Evolutionary conservation across 1,284 basidiomycete species (phyloP), one percentile per base, ranked within the genome.

Genomic region (Spongiforma sp.): DNA sequence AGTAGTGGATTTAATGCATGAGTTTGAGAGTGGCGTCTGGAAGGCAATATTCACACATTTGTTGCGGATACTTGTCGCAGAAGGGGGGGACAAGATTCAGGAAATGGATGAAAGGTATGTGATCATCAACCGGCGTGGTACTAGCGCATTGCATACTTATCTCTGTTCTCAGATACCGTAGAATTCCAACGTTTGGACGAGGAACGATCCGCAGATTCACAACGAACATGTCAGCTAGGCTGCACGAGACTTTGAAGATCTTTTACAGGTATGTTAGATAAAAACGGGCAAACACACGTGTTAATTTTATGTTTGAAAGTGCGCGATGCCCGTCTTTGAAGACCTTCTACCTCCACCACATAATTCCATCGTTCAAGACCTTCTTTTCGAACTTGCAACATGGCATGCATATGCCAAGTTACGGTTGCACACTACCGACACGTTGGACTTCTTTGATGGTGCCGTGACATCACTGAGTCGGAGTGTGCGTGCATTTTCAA

Each of bases 371-470:
- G 10, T 57, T 17, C 57, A 43, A 11, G 30, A 57, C 30, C 30
- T 57, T 26, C 30, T 32, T 26, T 56, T 56, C 21, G 26, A 56
- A 15, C 34, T 56, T 14, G 36, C 36, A 10, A 21, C 8, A 8
- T 56, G 55, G 55, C 55, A 56, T 19, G 36, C 24, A 17, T 56
- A 56, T 56, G 55, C 55, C 14, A 56, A 56, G 28, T 26, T 56
- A 17, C 36, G 32, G 5, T 12, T 56, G 28, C 55, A 56, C 24
- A 56, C 36, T 19, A 39, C 15, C 6, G 55, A 56, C 36, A 56
- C 34, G 15, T 26, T 56, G 11, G 21, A n/a, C 21, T 56, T 56
- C 24, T 56, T 56, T 28, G 55, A 56, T 5, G 24, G 9, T 4
- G 21, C 57, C 5, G 32, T 24, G 7, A 33, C 33, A 15, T 33